Base-by-base conservation (phyloP, 768 basidiomycete species). In the Suillus bovinus region DNA sequence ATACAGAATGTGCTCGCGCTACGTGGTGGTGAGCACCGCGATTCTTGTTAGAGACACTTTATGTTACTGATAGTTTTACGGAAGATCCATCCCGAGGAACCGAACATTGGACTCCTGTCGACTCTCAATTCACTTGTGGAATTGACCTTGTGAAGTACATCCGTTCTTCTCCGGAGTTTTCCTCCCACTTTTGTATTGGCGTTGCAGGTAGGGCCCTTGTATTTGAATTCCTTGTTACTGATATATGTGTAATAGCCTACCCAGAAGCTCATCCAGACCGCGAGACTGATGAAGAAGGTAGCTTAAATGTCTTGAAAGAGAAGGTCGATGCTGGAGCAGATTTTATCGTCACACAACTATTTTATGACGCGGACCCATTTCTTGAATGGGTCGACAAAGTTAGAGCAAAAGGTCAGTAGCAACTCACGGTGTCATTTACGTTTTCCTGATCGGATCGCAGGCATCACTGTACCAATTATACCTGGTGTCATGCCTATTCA, bases 401-500 rank as follows among this genome's bases (percentile, higher is more conserved):
- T 54, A 80, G 94, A 63, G 78, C 76, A 20, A 86, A 79, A 74
- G 96, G 95, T 94, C 63, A 42, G 82, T 52, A 36, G 24, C 11
- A 29, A 34, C 54, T 17, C 22, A 17, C 36, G 39, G 17, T 7
- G 9, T 22, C 42, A n/a, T 31, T 2, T 38, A 27, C 57, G 13
- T 36, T 58, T 27, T 59, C 14, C 65, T 70, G 34, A 72, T 39
- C 1, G 2, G n/a, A 31, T 10, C 27, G 49, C 69, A 96, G 97
- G 96, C 36, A 94, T 99, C 70, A 82, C 75, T 0, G 85, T 95
- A 2, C 96, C 97, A 1, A 86, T 99, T 67, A 89, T 99, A 63
- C 94, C 97, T 10, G 94, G 96, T 13, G 86, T 99, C 60, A 97
- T 99, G 95, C 96, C 97, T 0, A 94, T 99, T 61, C 97, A 99